Evolutionary conservation across 768 basidiomycete species (phyloP), one percentile per base, ranked within the genome.

Genomic region (Hortiboletus flavorubellus): DNA sequence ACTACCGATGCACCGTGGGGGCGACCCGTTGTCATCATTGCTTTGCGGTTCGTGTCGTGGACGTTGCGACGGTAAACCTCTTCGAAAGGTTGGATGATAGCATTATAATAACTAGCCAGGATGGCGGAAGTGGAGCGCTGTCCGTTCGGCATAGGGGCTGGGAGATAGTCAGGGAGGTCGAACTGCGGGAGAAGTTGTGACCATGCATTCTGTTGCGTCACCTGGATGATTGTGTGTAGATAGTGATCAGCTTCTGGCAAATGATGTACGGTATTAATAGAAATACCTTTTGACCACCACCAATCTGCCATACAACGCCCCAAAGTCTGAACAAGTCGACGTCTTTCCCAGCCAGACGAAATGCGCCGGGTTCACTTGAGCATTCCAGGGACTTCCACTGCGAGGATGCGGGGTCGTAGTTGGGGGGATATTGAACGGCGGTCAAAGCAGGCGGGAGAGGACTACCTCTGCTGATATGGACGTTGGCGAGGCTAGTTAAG

Each of bases 391-490:
- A 71, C 64, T 83, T 82, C 85, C 86, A 92, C 21, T 73, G 78
- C 1, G 89, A 84, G 41, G 73, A 78, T 43, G 67, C 68, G 29
- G 81, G 84, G 68, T 93, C 89, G 59, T 83, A 92, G 49, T 73
- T 75, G 5, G 80, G 74, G 12, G 77, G 77, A 48, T 78, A 77
- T 16, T 78, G 75, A 46, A 83, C 63, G 44, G 87, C 86, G 10
- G 86, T 90, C 56, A 92, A 75, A 16, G 79, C 68, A n/a, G 88
- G 87, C 3, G 91, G 91, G 4, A 93, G 76, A 47, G 90, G 89
- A n/a, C 70, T 77, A 35, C 77, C 76, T 43, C 80, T 79, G 55
- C 75, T 75, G 48, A 72, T 64, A 79, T 88, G 86, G 52, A 86
- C 62, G 46, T 71, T 79, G 51, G 84, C 83, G 38, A 93, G 80